A percentile compares a stretch with the other conserved stretches of the same genome.
These are phyloP conservation scores for Coemansia sp. DNA, from an alignment of 192 early-diverging fungal genomes.

Conservation along the genomic window DNA sequence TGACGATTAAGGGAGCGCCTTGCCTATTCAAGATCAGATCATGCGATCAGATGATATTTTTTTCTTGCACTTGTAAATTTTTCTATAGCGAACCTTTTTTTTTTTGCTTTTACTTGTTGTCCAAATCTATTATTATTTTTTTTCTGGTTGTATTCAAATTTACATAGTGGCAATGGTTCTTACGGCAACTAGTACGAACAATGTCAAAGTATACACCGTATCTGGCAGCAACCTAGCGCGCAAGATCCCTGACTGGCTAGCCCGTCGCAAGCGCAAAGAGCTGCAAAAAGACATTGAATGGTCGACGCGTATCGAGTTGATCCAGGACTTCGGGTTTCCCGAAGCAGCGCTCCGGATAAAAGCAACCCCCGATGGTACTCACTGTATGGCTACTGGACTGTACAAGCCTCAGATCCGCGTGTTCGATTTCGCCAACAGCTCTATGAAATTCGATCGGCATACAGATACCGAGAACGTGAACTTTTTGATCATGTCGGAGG, in stretches of 20 bases:
- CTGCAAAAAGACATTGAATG: conserved; percentile 90
- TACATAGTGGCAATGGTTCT: conserved; percentile 63
- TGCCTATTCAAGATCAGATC: conserved; percentile 2
- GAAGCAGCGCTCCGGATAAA: conserved; percentile 87
- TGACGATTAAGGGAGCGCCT: background rate
- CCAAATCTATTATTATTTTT: background rate
- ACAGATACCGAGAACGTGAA: conserved; percentile 92
- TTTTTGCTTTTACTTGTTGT: background rate
- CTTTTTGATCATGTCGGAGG: conserved; percentile 85
- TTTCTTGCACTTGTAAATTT: conserved; percentile 2
- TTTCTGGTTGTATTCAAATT: background rate
- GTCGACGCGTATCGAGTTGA: conserved; percentile 88
- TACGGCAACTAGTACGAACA: conserved; percentile 86
- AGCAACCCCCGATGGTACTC: conserved; percentile 82
- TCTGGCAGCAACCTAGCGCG: conserved; percentile 73
- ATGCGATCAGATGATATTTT: conserved; percentile 20
- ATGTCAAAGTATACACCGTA: conserved; percentile 90
- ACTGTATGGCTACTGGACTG: conserved; percentile 93
- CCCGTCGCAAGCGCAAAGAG: conserved; percentile 78
- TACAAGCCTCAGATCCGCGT: conserved; percentile 98
- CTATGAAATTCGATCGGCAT: conserved; percentile 99
- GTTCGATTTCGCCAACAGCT: conserved; percentile 87
- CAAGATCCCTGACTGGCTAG: conserved; percentile 94
- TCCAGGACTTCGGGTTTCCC: conserved; percentile 99
- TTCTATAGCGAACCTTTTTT: background rate